A percentile compares a stretch with the other conserved stretches of the same genome.
phyloP scores from a whole-genome alignment of 73 alveolate genomes.

The Paramecium primaurelia region DNA sequence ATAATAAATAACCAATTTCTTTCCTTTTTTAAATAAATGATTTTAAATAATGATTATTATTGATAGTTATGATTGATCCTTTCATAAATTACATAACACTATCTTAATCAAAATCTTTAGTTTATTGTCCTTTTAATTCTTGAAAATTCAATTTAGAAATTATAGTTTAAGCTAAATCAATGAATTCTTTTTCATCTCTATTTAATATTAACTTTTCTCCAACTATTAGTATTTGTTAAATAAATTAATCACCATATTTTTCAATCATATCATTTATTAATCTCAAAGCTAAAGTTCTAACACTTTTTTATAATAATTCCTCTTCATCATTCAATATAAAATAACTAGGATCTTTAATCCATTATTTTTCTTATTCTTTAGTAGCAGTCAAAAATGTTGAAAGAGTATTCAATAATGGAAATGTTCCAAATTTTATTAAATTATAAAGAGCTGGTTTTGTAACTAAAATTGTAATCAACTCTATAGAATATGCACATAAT shows the following conservation, averaged over 20 bases:
- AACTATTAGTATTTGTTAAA: constrained; percentile 41
- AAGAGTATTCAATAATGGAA: constrained; percentile 51
- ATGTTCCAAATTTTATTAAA: constrained; percentile 45
- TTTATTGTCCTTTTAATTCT: constrained; percentile 36
- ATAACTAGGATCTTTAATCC: constrained; percentile 64
- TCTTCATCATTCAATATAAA: constrained; percentile 58
- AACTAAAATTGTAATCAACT: constrained; percentile 55
- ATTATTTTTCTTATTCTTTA: constrained; percentile 50
- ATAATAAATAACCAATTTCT: constrained; percentile 47
- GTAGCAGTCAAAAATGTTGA: constrained; percentile 24
- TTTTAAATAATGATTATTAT: not conserved
- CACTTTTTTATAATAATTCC: constrained; percentile 38
- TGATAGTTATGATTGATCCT: constrained; percentile 15
- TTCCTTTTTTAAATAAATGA: constrained; percentile 51
- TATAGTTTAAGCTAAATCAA: not conserved
- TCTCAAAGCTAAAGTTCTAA: constrained; percentile 50
- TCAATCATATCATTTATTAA: constrained; percentile 52
- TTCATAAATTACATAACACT: constrained; percentile 49
- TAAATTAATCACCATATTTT: constrained; percentile 51
- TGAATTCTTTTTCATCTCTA: constrained; percentile 30
- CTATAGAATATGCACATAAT: constrained; percentile 46
- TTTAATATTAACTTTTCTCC: constrained; percentile 57
- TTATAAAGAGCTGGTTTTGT: constrained; percentile 56
- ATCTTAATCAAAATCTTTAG: constrained; percentile 47
- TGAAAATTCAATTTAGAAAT: not conserved